These are phyloP conservation scores for Gracilariopsis chorda DNA, from an alignment of 23 red algal genomes.

Conservation along the genomic window DNA sequence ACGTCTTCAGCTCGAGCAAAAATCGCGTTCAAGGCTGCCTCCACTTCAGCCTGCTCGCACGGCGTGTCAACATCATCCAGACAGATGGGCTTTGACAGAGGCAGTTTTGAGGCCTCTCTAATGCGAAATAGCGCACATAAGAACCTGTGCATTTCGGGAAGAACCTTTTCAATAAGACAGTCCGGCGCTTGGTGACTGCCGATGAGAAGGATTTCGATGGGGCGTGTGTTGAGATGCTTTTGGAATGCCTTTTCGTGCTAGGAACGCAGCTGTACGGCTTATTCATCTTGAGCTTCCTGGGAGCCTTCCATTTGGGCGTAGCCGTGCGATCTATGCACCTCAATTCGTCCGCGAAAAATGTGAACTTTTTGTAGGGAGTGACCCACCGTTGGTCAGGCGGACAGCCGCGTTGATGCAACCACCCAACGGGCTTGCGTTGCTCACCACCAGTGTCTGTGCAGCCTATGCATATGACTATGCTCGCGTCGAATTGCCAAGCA, in stretches of 20 bases:
- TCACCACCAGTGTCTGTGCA: not conserved
- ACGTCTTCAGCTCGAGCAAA: not conserved
- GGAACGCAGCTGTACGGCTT: constrained; percentile 43
- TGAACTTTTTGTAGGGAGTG: constrained; percentile 23
- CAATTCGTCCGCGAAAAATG: not conserved
- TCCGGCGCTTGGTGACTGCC: not conserved
- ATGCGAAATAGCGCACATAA: not conserved
- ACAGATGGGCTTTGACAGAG: not conserved
- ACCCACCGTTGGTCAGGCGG: constrained; percentile 2
- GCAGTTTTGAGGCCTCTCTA: not conserved
- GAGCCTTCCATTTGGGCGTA: constrained; percentile 68
- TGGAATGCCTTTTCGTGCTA: not conserved
- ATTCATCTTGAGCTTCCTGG: constrained; percentile 61
- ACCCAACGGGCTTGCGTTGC: constrained; percentile 11
- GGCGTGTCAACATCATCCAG: constrained; percentile 33
- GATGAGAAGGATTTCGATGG: not conserved
- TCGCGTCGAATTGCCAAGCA: not conserved
- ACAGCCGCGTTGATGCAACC: constrained; percentile 9
- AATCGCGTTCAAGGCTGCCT: not conserved
- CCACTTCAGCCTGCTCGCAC: not conserved
- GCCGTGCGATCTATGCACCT: not conserved
- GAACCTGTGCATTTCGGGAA: not conserved
- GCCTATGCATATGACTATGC: constrained; percentile 31
- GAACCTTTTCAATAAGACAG: not conserved
- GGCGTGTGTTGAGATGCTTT: not conserved